Evolutionary conservation across 2,329 filamentous ascomycete species (phyloP).

Genomic region (Pseudogymnoascus sp.): DNA sequence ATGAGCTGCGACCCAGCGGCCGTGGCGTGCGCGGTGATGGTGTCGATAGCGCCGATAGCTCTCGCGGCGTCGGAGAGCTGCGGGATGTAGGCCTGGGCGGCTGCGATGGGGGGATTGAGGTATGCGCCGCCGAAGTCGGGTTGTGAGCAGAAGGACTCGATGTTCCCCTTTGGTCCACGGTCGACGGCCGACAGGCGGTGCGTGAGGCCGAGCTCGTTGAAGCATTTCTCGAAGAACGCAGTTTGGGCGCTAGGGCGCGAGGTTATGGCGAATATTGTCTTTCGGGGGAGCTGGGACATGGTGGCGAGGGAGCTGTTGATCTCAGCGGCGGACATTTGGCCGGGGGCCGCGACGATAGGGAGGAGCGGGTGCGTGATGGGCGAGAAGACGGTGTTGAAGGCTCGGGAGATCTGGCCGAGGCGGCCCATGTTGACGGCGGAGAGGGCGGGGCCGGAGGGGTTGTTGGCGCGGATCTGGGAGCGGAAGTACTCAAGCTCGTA

Average conservation of each 20-base stretch:
- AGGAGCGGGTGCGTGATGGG: conserved; percentile 74
- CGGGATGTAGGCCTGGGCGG: conserved; percentile 50
- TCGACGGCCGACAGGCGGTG: conserved; percentile 72
- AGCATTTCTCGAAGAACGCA: conserved; percentile 78
- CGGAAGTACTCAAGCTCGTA: conserved; percentile 88
- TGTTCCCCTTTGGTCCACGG: conserved; percentile 53
- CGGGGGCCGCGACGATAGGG: conserved; percentile 75
- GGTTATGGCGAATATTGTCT: conserved; percentile 72
- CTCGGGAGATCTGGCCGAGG: conserved; percentile 74
- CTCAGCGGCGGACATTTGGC: conserved; percentile 76
- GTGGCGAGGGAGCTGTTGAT: conserved; percentile 73
- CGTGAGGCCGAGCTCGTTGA: conserved; percentile 76
- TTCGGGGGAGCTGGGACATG: conserved; percentile 71
- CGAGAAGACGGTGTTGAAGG: conserved; percentile 67
- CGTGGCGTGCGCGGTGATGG: conserved; percentile 56
- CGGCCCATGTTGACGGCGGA: conserved; percentile 84
- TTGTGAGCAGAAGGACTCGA: conserved; percentile 65
- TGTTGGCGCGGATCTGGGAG: conserved; percentile 61
- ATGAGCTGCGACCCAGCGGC: conserved; percentile 48
- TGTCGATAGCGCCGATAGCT: conserved; percentile 74
- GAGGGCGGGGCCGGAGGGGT: conserved; percentile 61
- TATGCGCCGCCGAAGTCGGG: conserved; percentile 75
- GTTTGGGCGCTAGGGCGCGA: conserved; percentile 61
- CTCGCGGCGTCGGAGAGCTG: conserved; percentile 66
- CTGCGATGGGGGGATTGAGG: conserved; percentile 61